Percentiles rank a stretch among this genome's conserved stretches.
phyloP scores from a whole-genome alignment of 306 rosid genomes.

The Mimosa pudica region DNA sequence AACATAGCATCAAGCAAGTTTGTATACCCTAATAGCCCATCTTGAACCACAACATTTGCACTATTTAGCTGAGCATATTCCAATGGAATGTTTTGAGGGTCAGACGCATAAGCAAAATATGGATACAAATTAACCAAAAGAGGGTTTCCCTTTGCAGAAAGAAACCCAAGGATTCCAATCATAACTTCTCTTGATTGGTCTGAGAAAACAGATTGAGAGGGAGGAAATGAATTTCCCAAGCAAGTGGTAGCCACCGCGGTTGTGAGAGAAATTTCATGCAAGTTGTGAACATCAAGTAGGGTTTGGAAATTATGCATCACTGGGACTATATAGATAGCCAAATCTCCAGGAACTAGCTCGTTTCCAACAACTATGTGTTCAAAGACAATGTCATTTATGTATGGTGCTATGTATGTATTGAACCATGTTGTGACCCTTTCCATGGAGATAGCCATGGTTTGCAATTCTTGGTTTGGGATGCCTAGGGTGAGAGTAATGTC shows the following conservation, averaged over 20 bases:
- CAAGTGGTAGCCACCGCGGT: conserved; percentile 27
- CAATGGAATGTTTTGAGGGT: neutral
- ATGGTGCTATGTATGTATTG: conserved; percentile 28
- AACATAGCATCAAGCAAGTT: conserved; percentile 45
- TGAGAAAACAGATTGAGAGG: conserved; percentile 31
- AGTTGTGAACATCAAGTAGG: neutral
- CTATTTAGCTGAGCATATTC: neutral
- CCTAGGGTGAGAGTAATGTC: conserved; percentile 18
- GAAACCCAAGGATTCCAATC: conserved; percentile 27
- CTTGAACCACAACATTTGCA: neutral
- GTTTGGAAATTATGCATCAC: conserved; percentile 29
- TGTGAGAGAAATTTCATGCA: conserved; percentile 22
- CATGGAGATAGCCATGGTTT: conserved; percentile 4
- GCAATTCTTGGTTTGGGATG: conserved; percentile 27
- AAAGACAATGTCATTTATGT: neutral
- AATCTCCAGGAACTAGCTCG: neutral
- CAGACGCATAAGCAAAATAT: conserved; percentile 43
- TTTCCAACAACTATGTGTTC: neutral
- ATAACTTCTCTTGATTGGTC: neutral
- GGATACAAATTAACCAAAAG: conserved; percentile 49
- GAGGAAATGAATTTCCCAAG: conserved; percentile 29
- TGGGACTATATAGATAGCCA: neutral
- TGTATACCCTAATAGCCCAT: neutral
- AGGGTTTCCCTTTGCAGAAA: conserved; percentile 7
- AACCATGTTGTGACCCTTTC: conserved; percentile 34